Conservation (phyloP, 805 yeast species). For the Maudiozyma barnettii region DNA sequence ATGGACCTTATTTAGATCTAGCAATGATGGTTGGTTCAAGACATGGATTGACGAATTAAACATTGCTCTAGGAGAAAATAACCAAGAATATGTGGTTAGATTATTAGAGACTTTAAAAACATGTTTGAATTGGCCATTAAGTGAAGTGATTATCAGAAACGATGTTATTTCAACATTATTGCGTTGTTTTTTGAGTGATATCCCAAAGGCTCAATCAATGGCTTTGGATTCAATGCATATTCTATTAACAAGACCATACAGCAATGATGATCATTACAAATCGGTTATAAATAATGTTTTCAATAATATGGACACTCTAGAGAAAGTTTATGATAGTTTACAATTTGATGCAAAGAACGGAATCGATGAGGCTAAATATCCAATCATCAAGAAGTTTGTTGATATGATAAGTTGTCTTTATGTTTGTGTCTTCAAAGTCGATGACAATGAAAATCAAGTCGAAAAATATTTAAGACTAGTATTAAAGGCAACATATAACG, state of each 20-base stretch:
- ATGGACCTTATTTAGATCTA: slow-evolving; percentile 48
- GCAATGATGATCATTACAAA: slow-evolving; percentile 57
- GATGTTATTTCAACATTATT: slow-evolving; percentile 59
- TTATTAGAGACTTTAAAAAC: slow-evolving; percentile 77
- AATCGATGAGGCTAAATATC: slow-evolving; percentile 70
- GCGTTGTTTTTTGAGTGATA: slow-evolving; percentile 45
- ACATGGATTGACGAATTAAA: slow-evolving; percentile 55
- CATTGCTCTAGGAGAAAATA: slow-evolving; percentile 34
- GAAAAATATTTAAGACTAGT: slow-evolving; percentile 64
- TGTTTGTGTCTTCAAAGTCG: slow-evolving; percentile 49
- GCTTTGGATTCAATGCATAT: slow-evolving; percentile 89
- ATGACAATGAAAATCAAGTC: slow-evolving; percentile 42
- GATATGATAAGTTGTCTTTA: slow-evolving; percentile 58
- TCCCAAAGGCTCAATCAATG: slow-evolving; percentile 62
- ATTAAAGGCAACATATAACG: slow-evolving; percentile 70
- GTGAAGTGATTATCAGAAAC: slow-evolving; percentile 58
- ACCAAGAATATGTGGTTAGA: slow-evolving; percentile 49
- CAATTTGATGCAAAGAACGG: slow-evolving; percentile 50
- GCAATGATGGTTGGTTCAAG: slow-evolving; percentile 76
- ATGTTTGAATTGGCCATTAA: slow-evolving; percentile 84
- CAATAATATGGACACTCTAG: slow-evolving; percentile 64
- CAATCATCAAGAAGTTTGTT: slow-evolving; percentile 78
- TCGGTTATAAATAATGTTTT: slow-evolving; percentile 74
- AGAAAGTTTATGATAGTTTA: slow-evolving; percentile 48
- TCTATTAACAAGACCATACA: slow-evolving; percentile 70